phyloP scores from a whole-genome alignment of 441 rosid species.

The Syzygium syzygioides region DNA sequence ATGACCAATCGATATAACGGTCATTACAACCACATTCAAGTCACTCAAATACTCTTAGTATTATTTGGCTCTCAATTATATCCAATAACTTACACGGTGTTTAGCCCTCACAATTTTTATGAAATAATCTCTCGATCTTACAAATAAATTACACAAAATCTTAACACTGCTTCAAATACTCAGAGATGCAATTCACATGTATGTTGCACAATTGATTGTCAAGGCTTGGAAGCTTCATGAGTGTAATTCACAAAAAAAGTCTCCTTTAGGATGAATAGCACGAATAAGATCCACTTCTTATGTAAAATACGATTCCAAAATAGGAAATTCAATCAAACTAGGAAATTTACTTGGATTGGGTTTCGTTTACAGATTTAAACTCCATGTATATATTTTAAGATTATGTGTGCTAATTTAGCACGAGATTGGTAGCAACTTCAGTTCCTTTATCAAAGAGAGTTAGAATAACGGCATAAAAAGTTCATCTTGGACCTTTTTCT shows the following conservation, averaged over 20 bases:
- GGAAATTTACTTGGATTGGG: not conserved
- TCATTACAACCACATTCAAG: not conserved
- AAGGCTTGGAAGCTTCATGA: not conserved
- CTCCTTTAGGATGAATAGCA: too few species aligned
- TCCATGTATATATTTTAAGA: not conserved
- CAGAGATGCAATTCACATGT: not conserved
- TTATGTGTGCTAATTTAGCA: not conserved
- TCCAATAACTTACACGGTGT: not conserved
- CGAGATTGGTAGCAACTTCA: not conserved
- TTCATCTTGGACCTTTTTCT: not conserved
- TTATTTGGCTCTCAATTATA: accelerated
- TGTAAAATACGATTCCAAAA: too few species aligned
- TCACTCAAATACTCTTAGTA: not conserved
- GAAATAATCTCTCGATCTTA: not conserved
- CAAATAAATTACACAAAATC: not conserved
- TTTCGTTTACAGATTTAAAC: too few species aligned
- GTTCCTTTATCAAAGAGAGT: not conserved
- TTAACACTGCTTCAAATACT: not conserved
- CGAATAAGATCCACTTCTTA: not conserved
- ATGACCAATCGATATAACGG: not conserved
- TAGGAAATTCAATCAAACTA: not conserved
- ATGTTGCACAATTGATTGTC: not conserved
- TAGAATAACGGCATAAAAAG: not conserved
- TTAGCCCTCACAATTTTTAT: not conserved
- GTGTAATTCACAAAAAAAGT: not conserved